Evolutionary conservation across 2,329 filamentous ascomycete species (phyloP), one percentile per base, ranked within the genome.

Genomic region (Cladophialophora carrionii): DNA sequence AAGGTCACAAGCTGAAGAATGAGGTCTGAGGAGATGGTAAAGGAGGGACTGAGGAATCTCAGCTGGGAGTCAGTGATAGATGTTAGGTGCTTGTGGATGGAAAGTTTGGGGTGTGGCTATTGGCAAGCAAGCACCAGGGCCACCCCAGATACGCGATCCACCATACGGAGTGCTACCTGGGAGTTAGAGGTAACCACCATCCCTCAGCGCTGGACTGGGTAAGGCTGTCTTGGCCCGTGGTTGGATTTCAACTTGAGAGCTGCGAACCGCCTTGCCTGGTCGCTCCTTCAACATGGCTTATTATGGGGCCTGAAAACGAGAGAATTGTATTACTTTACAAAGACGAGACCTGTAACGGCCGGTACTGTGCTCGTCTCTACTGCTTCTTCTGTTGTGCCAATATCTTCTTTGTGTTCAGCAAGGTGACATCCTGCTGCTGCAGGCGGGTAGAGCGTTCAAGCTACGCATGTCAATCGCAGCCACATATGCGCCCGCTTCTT

Each of bases 41-140:
- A 65, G 53, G 58, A 61, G 57, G 54, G 48, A 52, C 49, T 57
- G 57, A 65, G 58, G 53, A 57, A 52, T 61, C 62, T 57, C 63
- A 61, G 63, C 57, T 61, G 53, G 31, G 31, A 58, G 51, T 48
- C 46, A 43, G 57, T 53, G 48, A 26, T 20, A 60, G 46, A 31
- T 26, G 48, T 32, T 52, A 29, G 46, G 49, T 41, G 57, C 26
- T 46, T 32, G 48, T 37, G 46, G 29, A 57, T 24, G 49, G 46
- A 31, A 48, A 60, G 31, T 37, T 60, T 60, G 24, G 52, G 52
- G 52, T 52, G 52, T 54, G 20, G 48, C 48, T 34, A 54, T 54
- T 54, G 52, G 52, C 52, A 54, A 32, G 52, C 52, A 20, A 54
- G 29, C 29, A 54, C 52, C 24, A 54, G 52, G 52, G 52, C 52